phyloP scores from a whole-genome alignment of 257 asterid genomes.

The Lithospermum erythrorhizon region DNA sequence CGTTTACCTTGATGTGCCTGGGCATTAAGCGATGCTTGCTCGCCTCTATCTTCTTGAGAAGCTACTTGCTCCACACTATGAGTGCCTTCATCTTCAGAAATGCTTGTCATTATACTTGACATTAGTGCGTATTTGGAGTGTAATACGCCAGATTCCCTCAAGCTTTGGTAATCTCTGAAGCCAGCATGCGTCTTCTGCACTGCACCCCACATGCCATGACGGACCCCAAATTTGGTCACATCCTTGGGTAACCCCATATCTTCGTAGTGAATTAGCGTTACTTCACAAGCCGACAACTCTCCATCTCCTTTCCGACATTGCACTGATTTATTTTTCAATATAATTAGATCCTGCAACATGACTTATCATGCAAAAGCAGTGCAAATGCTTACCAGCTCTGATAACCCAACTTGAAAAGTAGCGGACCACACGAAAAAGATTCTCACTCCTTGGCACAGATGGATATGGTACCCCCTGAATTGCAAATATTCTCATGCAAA shows the following conservation, averaged over 20 bases:
- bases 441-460: constrained; percentile 58
- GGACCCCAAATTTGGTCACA: constrained; percentile 84
- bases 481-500: background rate
- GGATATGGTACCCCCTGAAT: constrained; percentile 74
- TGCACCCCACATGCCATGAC: constrained; percentile 99
- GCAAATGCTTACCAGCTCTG: constrained; percentile 32
- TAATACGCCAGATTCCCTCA: constrained; percentile 17
- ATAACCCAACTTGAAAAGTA: constrained; percentile 94
- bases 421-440: constrained; percentile 78
- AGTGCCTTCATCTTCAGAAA: constrained; percentile 13
- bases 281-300: constrained; percentile 73
- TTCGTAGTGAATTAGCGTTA: constrained; percentile 65
- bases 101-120: constrained; percentile 27
- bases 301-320: constrained; percentile 73
- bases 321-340: constrained; percentile 24
- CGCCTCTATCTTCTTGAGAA: constrained; percentile 7
- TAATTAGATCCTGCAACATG: background rate
- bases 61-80: constrained; percentile 6
- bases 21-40: background rate
- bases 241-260: constrained; percentile 97
- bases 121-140: constrained; percentile 27
- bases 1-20: constrained; percentile 6
- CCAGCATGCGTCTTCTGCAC: constrained; percentile 81
- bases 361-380: background rate
- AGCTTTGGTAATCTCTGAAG: constrained; percentile 60